phyloP scores from a whole-genome alignment of 768 basidiomycete genomes.

The Psilocybe cyanescens region DNA sequence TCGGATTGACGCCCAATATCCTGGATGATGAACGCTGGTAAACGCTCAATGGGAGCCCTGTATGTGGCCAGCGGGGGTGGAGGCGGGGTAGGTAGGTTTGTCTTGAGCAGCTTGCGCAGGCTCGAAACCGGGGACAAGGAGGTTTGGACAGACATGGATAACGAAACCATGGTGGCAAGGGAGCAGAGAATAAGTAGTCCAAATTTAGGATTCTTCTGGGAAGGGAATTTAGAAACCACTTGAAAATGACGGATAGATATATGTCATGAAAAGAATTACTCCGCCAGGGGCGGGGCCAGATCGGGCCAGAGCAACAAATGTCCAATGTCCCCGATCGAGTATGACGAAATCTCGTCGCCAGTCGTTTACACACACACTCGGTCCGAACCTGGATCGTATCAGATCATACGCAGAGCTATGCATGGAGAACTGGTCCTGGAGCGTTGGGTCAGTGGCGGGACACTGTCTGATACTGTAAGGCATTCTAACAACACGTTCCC shows the following conservation, averaged over 20 bases:
- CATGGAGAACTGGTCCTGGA: not conserved
- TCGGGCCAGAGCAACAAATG: slow-evolving; percentile 6
- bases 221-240: not conserved
- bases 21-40: slow-evolving; percentile 25
- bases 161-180: slow-evolving; percentile 7
- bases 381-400: not conserved
- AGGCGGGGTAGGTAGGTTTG: not conserved
- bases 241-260: slow-evolving; percentile 16
- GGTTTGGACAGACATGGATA: slow-evolving; percentile 11
- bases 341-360: not conserved
- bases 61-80: slow-evolving; percentile 5
- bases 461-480: not conserved
- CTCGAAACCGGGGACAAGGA: slow-evolving; percentile 13
- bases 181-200: slow-evolving; percentile 11
- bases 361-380: not conserved
- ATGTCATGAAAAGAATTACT: slow-evolving; percentile 13
- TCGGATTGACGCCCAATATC: slow-evolving; percentile 28
- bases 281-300: slow-evolving; percentile 13
- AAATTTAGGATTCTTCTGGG: slow-evolving; percentile 8
- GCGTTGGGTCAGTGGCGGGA: not conserved
- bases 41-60: slow-evolving; percentile 14
- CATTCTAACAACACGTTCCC: not conserved
- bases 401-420: not conserved
- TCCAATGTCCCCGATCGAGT: not conserved
- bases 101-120: slow-evolving; percentile 17